These are phyloP conservation scores for Calonectria montana DNA, from an alignment of 2,329 filamentous ascomycete species.

Conservation along the genomic window DNA sequence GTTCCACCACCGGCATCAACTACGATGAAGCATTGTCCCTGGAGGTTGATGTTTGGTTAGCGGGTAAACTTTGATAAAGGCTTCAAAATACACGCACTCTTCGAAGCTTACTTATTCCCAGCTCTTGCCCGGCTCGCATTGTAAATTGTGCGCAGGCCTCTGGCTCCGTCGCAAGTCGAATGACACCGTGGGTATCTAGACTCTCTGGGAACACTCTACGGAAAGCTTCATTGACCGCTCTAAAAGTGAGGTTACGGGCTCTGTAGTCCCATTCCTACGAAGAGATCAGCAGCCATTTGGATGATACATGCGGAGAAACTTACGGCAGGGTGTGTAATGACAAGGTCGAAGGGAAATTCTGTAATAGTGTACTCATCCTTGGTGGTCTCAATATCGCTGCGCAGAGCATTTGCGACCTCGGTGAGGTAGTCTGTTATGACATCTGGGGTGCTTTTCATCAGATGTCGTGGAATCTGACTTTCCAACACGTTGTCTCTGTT, in stretches of 20 bases:
- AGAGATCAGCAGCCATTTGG: background rate
- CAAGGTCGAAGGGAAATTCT: conserved; percentile 24
- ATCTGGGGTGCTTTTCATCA: conserved; percentile 22
- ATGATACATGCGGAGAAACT: fast-evolving
- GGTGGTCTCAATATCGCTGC: conserved; percentile 16
- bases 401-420: conserved; percentile 11
- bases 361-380: background rate
- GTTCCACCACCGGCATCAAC: conserved; percentile 30
- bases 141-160: conserved; percentile 30
- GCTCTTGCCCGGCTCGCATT: conserved; percentile 2
- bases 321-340: conserved; percentile 30
- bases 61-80: background rate
- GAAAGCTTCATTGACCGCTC: conserved; percentile 25
- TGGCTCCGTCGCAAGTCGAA: conserved; percentile 22
- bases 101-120: conserved; percentile 8
- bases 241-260: conserved; percentile 24
- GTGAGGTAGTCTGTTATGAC: conserved; percentile 25
- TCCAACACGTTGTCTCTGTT: background rate
- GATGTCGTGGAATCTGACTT: conserved; percentile 18
- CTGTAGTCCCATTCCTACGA: conserved; percentile 27
- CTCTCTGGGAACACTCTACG: conserved; percentile 11
- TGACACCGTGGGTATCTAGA: background rate
- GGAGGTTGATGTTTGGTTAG: background rate
- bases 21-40: conserved; percentile 28
- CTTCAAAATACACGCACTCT: background rate